Conservation (phyloP, 2,329 filamentous ascomycete species). For the Cryphonectria naterciae region DNA sequence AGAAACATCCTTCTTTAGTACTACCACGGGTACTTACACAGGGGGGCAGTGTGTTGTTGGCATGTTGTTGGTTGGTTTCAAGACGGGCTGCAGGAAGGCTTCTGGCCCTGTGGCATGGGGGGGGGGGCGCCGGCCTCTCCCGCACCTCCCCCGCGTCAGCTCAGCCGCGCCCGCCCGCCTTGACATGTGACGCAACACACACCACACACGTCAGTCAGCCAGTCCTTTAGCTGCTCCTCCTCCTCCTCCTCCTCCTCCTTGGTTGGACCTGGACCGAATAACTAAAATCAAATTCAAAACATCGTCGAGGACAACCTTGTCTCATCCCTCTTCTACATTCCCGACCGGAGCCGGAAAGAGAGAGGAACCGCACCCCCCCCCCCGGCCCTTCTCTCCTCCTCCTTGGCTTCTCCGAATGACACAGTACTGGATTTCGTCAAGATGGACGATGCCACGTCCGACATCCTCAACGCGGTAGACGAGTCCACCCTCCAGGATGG, state of each 20-base stretch:
- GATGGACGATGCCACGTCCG: slow-evolving; percentile 48
- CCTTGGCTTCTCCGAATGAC: no score
- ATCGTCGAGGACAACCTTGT: not conserved
- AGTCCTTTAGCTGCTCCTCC: no score
- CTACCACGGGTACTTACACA: no score
- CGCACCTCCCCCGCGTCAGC: not conserved
- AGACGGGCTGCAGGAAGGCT: not conserved
- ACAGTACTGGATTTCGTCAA: not conserved
- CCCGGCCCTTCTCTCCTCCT: no score
- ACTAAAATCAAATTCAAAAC: no score
- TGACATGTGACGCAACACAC: slow-evolving; percentile 1
- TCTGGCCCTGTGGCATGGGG: not conserved
- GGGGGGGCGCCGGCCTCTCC: not conserved
- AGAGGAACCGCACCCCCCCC: no score
- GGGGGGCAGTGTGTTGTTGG: not conserved
- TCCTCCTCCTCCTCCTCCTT: not conserved
- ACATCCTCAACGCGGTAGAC: slow-evolving; percentile 38
- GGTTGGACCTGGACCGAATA: no score
- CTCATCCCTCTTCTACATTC: not conserved
- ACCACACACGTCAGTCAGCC: not conserved
- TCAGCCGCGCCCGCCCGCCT: not conserved
- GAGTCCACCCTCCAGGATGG: slow-evolving; percentile 9
- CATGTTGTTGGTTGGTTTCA: not conserved
- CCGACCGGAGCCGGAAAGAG: no score
- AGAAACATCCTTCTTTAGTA: no score